Conservation (phyloP, 164 flowering plant species). For the Nymphaea colorata region DNA sequence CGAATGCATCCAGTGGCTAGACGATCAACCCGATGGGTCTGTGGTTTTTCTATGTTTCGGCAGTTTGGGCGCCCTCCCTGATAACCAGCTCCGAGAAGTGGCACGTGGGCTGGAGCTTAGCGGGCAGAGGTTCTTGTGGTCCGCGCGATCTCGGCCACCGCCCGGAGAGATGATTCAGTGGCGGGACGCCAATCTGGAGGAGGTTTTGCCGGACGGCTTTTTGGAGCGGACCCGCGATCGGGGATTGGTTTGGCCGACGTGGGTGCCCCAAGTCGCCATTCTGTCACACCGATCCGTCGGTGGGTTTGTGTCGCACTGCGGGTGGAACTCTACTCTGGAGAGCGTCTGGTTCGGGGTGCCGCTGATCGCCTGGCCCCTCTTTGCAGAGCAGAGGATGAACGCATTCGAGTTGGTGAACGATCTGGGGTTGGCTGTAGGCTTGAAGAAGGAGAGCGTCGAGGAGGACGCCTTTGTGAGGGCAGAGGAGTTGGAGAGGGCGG, state of each 20-base stretch:
- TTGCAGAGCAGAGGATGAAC: not conserved
- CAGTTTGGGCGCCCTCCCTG: not conserved
- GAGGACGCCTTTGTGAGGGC: not conserved
- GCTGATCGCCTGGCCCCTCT: not conserved
- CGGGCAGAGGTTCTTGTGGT: not conserved
- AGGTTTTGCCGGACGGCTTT: slow-evolving; percentile 7
- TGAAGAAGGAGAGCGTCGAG: not conserved
- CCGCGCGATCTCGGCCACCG: not conserved
- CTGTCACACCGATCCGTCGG: slow-evolving; percentile 1
- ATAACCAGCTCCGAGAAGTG: not conserved
- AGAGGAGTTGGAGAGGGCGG: slow-evolving; percentile 1
- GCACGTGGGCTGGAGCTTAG: not conserved
- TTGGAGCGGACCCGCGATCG: slow-evolving; percentile 1
- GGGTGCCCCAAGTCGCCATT: slow-evolving; percentile 8
- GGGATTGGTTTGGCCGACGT: slow-evolving; percentile 4
- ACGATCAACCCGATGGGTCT: not conserved
- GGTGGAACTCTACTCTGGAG: slow-evolving; percentile 7
- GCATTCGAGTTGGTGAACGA: not conserved
- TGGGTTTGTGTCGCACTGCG: slow-evolving; percentile 6
- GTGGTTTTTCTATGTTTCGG: not conserved
- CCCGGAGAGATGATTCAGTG: not conserved
- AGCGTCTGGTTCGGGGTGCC: slow-evolving; percentile 5
- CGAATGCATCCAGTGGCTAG: not conserved
- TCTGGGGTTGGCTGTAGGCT: not conserved
- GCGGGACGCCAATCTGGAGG: not conserved